Conservation (phyloP, 2,329 filamentous ascomycete genomes). For the Amesomyces nigricolor region DNA sequence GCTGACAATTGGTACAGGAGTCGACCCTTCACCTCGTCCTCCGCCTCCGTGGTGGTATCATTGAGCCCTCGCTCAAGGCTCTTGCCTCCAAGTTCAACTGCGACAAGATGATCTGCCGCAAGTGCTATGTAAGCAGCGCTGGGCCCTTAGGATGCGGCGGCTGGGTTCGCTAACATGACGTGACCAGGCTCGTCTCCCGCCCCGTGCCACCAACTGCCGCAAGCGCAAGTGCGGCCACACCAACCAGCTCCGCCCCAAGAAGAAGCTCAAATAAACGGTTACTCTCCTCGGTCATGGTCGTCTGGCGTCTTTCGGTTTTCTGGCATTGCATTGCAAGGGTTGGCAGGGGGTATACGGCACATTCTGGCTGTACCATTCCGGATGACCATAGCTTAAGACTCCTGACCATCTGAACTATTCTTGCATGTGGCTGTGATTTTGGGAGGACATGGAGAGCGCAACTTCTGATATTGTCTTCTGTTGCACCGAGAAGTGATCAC, state of each 20-base stretch:
- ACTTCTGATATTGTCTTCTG: background rate
- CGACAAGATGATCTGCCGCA: slow-evolving; percentile 99
- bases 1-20: slow-evolving; percentile 54
- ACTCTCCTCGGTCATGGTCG: slow-evolving; percentile 29
- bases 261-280: slow-evolving; percentile 92
- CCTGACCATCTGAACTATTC: slow-evolving; percentile 21
- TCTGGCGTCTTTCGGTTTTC: slow-evolving; percentile 37
- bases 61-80: slow-evolving; percentile 97
- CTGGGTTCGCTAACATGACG: slow-evolving; percentile 20
- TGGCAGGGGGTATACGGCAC: slow-evolving; percentile 23
- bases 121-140: slow-evolving; percentile 83
- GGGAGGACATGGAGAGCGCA: too few relatives aligned
- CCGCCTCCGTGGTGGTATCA: slow-evolving; percentile 98
- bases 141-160: background rate
- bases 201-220: slow-evolving; percentile 99
- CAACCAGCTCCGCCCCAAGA: slow-evolving; percentile 99
- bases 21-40: slow-evolving; percentile 97
- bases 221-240: slow-evolving; percentile 99
- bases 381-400: slow-evolving; percentile 28
- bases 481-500: slow-evolving; percentile 1
- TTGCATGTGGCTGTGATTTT: background rate
- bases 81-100: slow-evolving; percentile 99
- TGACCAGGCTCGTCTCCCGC: slow-evolving; percentile 71
- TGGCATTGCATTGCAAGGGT: slow-evolving; percentile 24
- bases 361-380: slow-evolving; percentile 25